phyloP scores from a whole-genome alignment of 805 yeast genomes.

The Candida arabinofermentans region DNA sequence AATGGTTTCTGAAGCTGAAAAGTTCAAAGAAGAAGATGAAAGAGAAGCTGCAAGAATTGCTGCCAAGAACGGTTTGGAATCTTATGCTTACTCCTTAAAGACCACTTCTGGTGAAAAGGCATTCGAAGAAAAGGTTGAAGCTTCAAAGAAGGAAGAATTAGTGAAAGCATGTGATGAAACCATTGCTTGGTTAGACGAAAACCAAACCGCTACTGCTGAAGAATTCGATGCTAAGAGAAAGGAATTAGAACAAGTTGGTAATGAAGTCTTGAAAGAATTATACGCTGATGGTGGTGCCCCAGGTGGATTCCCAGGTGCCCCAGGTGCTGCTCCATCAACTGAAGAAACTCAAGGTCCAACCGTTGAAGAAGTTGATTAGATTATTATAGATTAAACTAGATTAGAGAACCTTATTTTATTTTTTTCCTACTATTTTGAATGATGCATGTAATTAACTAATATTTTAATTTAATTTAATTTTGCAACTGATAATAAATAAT shows the following conservation, averaged over 20 bases:
- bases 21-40: slow-evolving; percentile 95
- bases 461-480: background rate
- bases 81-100: slow-evolving; percentile 92
- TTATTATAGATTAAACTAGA: too few relatives aligned
- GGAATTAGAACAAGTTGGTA: slow-evolving; percentile 91
- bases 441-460: too few relatives aligned
- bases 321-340: slow-evolving; percentile 52
- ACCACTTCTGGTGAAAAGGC: slow-evolving; percentile 69
- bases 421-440: background rate
- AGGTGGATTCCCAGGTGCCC: slow-evolving; percentile 59
- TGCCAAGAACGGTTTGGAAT: slow-evolving; percentile 93
- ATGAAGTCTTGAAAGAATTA: slow-evolving; percentile 96
- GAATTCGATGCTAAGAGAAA: slow-evolving; percentile 91
- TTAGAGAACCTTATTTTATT: background rate
- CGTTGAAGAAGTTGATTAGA: slow-evolving; percentile 76
- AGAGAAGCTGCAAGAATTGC: slow-evolving; percentile 88
- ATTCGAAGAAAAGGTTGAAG: slow-evolving; percentile 71
- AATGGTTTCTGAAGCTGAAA: slow-evolving; percentile 97
- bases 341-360: slow-evolving; percentile 55
- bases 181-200: slow-evolving; percentile 87
- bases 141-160: slow-evolving; percentile 48
- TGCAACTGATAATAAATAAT: slow-evolving; percentile 1
- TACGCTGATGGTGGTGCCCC: slow-evolving; percentile 92
- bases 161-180: slow-evolving; percentile 81
- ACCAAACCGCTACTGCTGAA: slow-evolving; percentile 89